Evolutionary conservation across 495 filamentous ascomycete genomes (phyloP).

Genomic region (Podospora didyma): DNA sequence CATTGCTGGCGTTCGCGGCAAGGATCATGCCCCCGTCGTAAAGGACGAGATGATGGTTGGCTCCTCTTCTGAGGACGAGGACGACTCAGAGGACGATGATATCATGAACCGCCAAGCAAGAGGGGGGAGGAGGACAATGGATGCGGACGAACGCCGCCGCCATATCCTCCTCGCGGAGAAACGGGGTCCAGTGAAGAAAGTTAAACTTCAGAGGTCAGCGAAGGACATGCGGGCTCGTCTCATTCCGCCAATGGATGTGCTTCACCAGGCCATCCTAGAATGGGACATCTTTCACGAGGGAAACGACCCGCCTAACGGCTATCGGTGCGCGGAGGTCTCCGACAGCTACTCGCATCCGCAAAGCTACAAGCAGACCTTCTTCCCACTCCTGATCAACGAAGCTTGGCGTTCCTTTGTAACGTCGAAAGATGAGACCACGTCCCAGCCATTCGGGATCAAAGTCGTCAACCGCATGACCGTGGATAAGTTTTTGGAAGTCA

Average conservation of each 20-base stretch:
- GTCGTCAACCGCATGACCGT: constrained; percentile 81
- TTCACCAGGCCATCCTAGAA: constrained; percentile 80
- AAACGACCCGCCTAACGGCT: constrained; percentile 73
- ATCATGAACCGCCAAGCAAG: constrained; percentile 44
- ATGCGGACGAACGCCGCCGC: constrained; percentile 50
- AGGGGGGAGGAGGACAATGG: constrained; percentile 32
- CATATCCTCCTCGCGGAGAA: constrained; percentile 40
- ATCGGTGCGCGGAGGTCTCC: constrained; percentile 68
- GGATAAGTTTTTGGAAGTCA: constrained; percentile 89
- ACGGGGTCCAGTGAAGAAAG: constrained; percentile 74
- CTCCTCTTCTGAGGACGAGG: constrained; percentile 70
- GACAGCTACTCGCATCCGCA: constrained; percentile 68
- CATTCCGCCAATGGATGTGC: constrained; percentile 77
- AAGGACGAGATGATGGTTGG: constrained; percentile 88
- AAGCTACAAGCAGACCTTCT: constrained; percentile 85
- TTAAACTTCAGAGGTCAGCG: constrained; percentile 66
- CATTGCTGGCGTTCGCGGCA: constrained; percentile 69
- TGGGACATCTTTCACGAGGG: constrained; percentile 92
- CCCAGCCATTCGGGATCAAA: constrained; percentile 77
- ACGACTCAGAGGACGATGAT: constrained; percentile 51
- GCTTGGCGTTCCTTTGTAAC: constrained; percentile 94
- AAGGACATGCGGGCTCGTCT: constrained; percentile 93
- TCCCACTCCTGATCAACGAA: constrained; percentile 85
- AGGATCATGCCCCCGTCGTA: constrained; percentile 57
- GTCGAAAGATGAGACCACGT: constrained; percentile 76